Evolutionary conservation across 805 yeast genomes (phyloP), one percentile per base, ranked within the genome.

Genomic region (Kluyveromyces siamensis): DNA sequence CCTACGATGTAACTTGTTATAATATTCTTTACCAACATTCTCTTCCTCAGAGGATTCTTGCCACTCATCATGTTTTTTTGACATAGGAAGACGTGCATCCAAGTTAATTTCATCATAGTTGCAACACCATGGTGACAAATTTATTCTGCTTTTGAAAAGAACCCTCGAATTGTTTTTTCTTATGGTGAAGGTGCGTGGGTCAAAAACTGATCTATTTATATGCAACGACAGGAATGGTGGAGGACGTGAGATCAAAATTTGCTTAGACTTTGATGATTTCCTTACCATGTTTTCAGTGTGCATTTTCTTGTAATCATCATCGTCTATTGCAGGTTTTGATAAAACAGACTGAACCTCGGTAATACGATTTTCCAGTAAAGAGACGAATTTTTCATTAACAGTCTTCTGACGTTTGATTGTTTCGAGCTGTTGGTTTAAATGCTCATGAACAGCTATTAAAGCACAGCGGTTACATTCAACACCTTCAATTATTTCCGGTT

Each of bases 391-490:
- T 10, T 59, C 58, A 9, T 66, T 61, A 9, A 56, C 44, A 2
- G 52, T 45, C n/a, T 48, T 54, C 21, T 53, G 50, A 8, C 47
- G 36, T 53, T 64, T 50, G 56, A 65, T 50, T 53, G 68, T 44
- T 21, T 60, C 48, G 37, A 68, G 48, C 52, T 75, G 75, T 14
- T 64, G 70, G 17, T 56, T 46, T 35, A 83, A 66, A 52, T 74
- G 80, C n/a, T 72, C 74, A 46, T 66, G 68, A 11, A 86, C 82
- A 50, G 81, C 81, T 27, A 66, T 65, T 55, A 91, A 72, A 2
- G 95, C 91, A 71, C 98, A 91, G 58, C 98, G 75, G 60, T 90
- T 88, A 71, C 99, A 91, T 66, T 89, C 91, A 37, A 91, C 99
- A 42, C 89, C 96, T 55, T 87, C 90, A 50, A 91, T 89, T 19